Evolutionary conservation across 139 green algal genomes (phyloP).

Genomic region (Mychonastes homosphaera): DNA sequence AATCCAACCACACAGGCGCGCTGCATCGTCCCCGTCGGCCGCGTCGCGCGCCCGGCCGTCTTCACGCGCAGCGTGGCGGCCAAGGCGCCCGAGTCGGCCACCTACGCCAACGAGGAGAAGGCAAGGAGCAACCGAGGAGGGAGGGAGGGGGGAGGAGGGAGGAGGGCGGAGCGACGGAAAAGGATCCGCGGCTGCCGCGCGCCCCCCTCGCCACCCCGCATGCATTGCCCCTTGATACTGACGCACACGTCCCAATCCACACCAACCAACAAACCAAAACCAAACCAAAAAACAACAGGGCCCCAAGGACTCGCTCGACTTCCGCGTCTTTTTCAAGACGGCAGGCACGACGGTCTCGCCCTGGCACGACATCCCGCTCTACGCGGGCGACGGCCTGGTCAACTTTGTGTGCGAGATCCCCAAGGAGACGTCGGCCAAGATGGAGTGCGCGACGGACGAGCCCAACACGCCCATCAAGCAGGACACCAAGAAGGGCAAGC

Average conservation of each 20-base stretch:
- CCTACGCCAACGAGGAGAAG: constrained; percentile 28
- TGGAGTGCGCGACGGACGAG: constrained; percentile 97
- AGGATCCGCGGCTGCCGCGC: too few relatives aligned
- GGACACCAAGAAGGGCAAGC: constrained; percentile 99
- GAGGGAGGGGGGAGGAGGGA: background rate
- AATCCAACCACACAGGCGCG: background rate
- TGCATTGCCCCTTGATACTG: background rate
- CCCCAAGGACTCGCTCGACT: constrained; percentile 58
- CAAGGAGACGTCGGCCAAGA: constrained; percentile 96
- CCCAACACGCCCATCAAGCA: constrained; percentile 95
- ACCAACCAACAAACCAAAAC: too few relatives aligned
- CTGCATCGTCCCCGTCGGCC: background rate
- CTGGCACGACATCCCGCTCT: constrained; percentile 97
- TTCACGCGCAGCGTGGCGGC: constrained; percentile 12
- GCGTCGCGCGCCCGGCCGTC: background rate
- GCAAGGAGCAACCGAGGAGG: constrained; percentile 1
- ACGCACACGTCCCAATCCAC: too few relatives aligned
- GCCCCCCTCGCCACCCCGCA: too few relatives aligned
- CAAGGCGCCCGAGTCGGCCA: constrained; percentile 24
- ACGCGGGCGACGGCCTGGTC: constrained; percentile 65
- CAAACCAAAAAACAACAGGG: constrained; percentile 57
- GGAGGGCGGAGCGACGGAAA: too few relatives aligned
- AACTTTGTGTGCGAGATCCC: constrained; percentile 99
- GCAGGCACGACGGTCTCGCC: constrained; percentile 62
- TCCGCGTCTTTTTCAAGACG: constrained; percentile 70